Base-by-base conservation (phyloP, 2,329 filamentous ascomycete genomes). In the Penicillium aurantiogriseum region DNA sequence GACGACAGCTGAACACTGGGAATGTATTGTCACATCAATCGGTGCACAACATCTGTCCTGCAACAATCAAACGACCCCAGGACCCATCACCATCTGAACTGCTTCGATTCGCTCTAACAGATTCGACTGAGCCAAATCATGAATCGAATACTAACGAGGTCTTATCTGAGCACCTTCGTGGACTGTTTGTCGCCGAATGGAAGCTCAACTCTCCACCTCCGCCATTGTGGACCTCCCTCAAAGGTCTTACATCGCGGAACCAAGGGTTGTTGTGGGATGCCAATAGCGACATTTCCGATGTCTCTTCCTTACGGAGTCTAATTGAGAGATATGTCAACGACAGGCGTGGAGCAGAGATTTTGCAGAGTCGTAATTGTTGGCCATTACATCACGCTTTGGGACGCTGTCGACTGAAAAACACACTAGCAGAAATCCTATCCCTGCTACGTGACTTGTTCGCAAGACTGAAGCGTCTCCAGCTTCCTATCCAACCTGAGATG, bases 21-120 rank as follows among this genome's bases (percentile, higher is more conserved):
- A 25, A 36, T 25, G 2, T n/a, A 6, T 11, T 36, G 2, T 25
- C 11, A 42, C 43, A 5, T 8, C 29, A 15, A 25, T 40, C 17
- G 31, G 27, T 40, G 38, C 46, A 29, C 47, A 39, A 9, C 13
- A 9, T 56, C 23, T 44, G 51, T 39, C 38, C 19, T 31, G 8
- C 33, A 29, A n/a, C 33, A 29, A 25, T 29, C 31, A 49, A 54
- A 44, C 53, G 27, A 35, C 25, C 39, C 21, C 53, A 27, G 25
- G 58, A 59, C 36, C 69, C 53, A 61, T 67, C 39, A 39, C 63
- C 68, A 23, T 68, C 71, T 21, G 65, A 74, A 51, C 46, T 74
- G 46, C 60, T 75, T 39, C 70, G 71, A 52, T 75, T 70, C 60
- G 63, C 67, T 13, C 46, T 76, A 36, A 72, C 60, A 9, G 66